Conservation (phyloP, 176 grass and related monocot species). For the Oryza australiensis region DNA sequence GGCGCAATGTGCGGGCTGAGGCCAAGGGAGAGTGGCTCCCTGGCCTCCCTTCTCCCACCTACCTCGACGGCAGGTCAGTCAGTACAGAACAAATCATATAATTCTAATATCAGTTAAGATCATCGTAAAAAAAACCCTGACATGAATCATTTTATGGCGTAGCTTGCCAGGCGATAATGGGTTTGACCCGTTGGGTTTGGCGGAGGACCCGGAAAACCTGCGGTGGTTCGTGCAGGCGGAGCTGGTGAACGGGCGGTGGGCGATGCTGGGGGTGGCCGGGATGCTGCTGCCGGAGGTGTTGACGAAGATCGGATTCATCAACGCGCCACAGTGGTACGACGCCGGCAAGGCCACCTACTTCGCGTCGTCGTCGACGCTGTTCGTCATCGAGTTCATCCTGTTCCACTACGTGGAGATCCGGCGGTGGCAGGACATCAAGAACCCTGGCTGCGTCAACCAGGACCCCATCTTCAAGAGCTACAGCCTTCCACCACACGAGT, state of each 20-base stretch:
- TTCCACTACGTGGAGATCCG: constrained; percentile 89
- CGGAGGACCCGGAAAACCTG: constrained; percentile 90
- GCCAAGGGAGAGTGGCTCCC: constrained; percentile 91
- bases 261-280: constrained; percentile 84
- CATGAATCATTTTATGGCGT: neutral
- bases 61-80: constrained; percentile 70
- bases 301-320: constrained; percentile 62
- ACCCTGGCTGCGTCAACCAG: constrained; percentile 75
- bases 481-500: constrained; percentile 62
- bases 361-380: constrained; percentile 76
- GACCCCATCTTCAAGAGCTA: constrained; percentile 92
- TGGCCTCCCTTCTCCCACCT: constrained; percentile 65
- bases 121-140: neutral
- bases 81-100: no score
- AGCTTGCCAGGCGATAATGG: constrained; percentile 77
- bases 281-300: constrained; percentile 86
- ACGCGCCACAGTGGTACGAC: constrained; percentile 80
- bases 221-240: constrained; percentile 86
- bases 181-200: constrained; percentile 71
- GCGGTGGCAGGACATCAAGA: constrained; percentile 92
- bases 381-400: constrained; percentile 83
- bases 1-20: constrained; percentile 55
- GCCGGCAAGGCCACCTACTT: constrained; percentile 85
- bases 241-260: constrained; percentile 83
- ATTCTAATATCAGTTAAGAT: neutral